Evolutionary conservation across 495 filamentous ascomycete genomes (phyloP).

Genomic region (Lophium mytilinum): DNA sequence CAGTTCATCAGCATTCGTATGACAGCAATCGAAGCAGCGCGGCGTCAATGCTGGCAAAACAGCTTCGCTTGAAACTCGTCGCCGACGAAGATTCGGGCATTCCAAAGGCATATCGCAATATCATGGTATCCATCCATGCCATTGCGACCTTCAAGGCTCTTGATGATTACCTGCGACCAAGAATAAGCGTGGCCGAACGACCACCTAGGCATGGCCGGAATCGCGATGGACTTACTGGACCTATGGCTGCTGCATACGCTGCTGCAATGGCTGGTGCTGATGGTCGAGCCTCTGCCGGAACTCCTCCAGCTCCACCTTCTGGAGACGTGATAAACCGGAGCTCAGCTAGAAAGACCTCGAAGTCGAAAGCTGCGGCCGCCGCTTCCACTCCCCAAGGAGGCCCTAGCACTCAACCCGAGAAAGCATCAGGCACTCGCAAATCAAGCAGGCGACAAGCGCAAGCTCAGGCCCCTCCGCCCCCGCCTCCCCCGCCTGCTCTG

Average conservation of each 20-base stretch:
- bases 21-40: constrained; percentile 89
- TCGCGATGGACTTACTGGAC: constrained; percentile 58
- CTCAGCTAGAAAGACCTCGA: constrained; percentile 7
- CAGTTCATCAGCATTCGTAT: constrained; percentile 85
- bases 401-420: constrained; percentile 35
- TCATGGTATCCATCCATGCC: constrained; percentile 97
- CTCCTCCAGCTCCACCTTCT: constrained; percentile 15
- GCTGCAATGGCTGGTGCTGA: constrained; percentile 49
- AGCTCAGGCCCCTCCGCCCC: constrained; percentile 35
- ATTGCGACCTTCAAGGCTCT: constrained; percentile 97
- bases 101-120: constrained; percentile 73
- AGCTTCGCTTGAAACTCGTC: constrained; percentile 79
- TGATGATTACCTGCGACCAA: constrained; percentile 89
- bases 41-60: constrained; percentile 92
- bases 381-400: constrained; percentile 39
- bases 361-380: constrained; percentile 9
- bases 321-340: constrained; percentile 19
- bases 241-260: constrained; percentile 71
- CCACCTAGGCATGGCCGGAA: constrained; percentile 54
- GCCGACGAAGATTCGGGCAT: constrained; percentile 89
- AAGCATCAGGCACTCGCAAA: constrained; percentile 18
- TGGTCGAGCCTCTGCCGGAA: constrained; percentile 32
- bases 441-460: constrained; percentile 35
- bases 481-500: constrained; percentile 44
- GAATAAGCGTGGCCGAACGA: constrained; percentile 77